These are phyloP conservation scores for Saccharum hybrid DNA, from an alignment of 202 grass and related monocot species.

Conservation along the genomic window DNA sequence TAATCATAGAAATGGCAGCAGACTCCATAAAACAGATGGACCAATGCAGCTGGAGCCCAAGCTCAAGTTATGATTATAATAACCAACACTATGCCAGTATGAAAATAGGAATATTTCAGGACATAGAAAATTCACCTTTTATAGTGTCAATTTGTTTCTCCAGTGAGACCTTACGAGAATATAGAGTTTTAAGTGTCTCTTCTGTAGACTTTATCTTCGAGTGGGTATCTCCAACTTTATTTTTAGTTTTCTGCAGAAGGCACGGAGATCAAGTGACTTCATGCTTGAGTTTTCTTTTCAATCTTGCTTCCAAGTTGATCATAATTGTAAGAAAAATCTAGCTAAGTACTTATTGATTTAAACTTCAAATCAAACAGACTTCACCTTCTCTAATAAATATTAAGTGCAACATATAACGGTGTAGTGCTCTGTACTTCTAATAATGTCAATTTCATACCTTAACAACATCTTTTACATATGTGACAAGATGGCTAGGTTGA, in stretches of 20 bases:
- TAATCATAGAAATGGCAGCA: neutral
- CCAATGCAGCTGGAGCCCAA: neutral
- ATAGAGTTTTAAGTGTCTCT: conserved; percentile 8
- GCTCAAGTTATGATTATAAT: neutral
- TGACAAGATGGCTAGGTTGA: conserved; percentile 24
- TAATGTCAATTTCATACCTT: conserved; percentile 6
- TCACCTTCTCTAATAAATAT: conserved; percentile 1
- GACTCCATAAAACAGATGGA: conserved; percentile 17
- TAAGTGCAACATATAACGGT: neutral
- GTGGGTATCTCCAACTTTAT: neutral
- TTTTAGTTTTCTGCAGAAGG: too few relatives aligned
- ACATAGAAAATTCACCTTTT: conserved; percentile 45
- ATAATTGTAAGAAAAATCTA: conserved; percentile 6
- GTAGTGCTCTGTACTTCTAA: neutral
- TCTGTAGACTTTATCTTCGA: conserved; percentile 14
- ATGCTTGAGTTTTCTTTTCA: neutral
- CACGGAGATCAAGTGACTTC: neutral
- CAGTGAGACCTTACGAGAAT: conserved; percentile 19
- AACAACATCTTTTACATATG: conserved; percentile 19
- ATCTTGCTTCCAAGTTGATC: neutral
- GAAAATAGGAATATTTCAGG: neutral
- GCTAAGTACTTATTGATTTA: neutral
- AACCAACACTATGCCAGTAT: neutral
- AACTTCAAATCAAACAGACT: conserved; percentile 23
- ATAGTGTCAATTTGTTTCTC: conserved; percentile 39